Conservation (phyloP, 768 basidiomycete species). For the Mycena crocata region DNA sequence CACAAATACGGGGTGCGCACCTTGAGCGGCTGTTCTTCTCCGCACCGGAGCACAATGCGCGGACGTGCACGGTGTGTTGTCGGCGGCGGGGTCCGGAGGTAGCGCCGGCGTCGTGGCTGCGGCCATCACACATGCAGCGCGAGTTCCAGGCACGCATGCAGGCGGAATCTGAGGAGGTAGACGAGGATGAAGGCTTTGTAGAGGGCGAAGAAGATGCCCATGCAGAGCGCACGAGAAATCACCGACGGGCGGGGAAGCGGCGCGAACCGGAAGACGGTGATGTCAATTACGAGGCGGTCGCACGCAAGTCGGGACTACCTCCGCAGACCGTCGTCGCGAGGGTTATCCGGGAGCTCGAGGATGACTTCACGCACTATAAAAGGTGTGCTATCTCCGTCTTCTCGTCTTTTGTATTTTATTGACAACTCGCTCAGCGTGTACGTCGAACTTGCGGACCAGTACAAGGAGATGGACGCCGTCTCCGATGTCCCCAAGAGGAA, state of each 20-base stretch:
- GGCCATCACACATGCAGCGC: constrained; percentile 31
- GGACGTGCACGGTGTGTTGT: constrained; percentile 76
- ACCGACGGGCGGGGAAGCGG: constrained; percentile 44
- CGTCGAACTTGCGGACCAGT: constrained; percentile 90
- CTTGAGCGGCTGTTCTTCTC: constrained; percentile 87
- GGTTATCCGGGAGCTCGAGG: constrained; percentile 90
- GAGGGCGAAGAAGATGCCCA: constrained; percentile 55
- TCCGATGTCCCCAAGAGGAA: constrained; percentile 86
- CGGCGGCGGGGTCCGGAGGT: constrained; percentile 49
- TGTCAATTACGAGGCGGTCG: constrained; percentile 43
- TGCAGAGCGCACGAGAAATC: constrained; percentile 27
- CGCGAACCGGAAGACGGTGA: constrained; percentile 41
- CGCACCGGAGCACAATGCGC: constrained; percentile 78
- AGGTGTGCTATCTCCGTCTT: constrained; percentile 63
- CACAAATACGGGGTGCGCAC: constrained; percentile 81
- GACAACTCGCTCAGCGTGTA: constrained; percentile 75
- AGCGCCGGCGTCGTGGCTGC: constrained; percentile 34
- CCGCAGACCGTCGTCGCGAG: constrained; percentile 89
- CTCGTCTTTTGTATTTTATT: constrained; percentile 8
- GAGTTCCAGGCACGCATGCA: constrained; percentile 28
- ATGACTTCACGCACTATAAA: constrained; percentile 95
- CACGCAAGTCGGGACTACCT: constrained; percentile 62
- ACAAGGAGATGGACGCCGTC: constrained; percentile 88
- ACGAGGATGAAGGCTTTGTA: constrained; percentile 62
- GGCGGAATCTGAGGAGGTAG: constrained; percentile 50